Conservation (phyloP, 2,329 filamentous ascomycete species). For the Paraphoma chrysanthemicola region DNA sequence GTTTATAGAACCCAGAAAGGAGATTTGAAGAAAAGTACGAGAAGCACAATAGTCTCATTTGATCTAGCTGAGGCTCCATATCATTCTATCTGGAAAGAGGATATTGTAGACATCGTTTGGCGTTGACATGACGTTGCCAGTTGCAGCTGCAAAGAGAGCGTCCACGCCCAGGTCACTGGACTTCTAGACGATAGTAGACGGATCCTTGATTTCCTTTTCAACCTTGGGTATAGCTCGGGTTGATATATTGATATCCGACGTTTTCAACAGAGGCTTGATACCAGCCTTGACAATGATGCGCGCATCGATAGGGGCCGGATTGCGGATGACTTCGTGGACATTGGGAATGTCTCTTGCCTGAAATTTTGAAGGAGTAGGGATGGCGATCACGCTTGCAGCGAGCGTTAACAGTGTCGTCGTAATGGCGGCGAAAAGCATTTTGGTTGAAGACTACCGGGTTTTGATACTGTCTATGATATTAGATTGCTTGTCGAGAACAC, state of each 20-base stretch:
- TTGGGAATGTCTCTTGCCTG: conserved; percentile 14
- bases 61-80: no score
- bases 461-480: not conserved
- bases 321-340: conserved; percentile 20
- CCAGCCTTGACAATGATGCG: not conserved
- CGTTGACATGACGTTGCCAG: no score
- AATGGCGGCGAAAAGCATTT: conserved; percentile 14
- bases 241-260: not conserved
- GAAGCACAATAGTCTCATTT: no score
- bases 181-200: no score
- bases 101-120: no score
- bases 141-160: no score
- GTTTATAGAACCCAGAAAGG: no score
- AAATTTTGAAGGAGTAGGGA: conserved; percentile 8
- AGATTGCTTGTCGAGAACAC: no score
- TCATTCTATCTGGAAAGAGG: no score
- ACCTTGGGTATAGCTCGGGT: not conserved
- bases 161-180: no score
- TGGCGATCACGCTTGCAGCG: conserved; percentile 8
- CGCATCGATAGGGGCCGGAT: conserved; percentile 24
- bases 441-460: not conserved
- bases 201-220: not conserved
- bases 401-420: conserved; percentile 14
- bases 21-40: no score
- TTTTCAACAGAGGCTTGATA: not conserved